A percentile compares a stretch with the other conserved stretches of the same genome.
phyloP scores from a whole-genome alignment of 768 basidiomycete species.

The Cystobasidiopsis lactophilus region DNA sequence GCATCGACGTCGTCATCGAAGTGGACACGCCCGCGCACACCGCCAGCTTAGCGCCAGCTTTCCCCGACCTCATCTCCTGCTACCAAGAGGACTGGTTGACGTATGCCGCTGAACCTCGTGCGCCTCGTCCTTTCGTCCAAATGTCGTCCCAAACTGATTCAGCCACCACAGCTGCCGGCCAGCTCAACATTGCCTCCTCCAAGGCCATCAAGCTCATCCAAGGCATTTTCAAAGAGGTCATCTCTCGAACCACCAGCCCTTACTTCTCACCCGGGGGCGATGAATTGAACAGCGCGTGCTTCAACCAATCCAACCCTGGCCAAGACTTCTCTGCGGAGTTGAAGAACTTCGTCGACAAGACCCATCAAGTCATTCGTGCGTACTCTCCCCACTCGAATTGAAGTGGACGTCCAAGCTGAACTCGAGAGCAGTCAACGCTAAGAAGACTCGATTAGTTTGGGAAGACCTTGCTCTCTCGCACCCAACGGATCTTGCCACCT shows the following conservation, averaged over 20 bases:
- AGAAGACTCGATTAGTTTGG: constrained; percentile 34
- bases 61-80: constrained; percentile 59
- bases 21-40: constrained; percentile 63
- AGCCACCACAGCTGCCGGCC: constrained; percentile 61
- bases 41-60: constrained; percentile 36
- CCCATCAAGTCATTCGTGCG: constrained; percentile 36
- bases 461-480: constrained; percentile 28
- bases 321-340: constrained; percentile 34
- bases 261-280: constrained; percentile 66
- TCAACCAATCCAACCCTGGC: constrained; percentile 21
- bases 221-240: constrained; percentile 33
- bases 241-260: constrained; percentile 31
- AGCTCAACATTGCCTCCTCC: constrained; percentile 46
- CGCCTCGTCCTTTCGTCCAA: no score
- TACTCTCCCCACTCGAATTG: no score
- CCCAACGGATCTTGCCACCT: constrained; percentile 7
- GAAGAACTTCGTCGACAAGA: constrained; percentile 37
- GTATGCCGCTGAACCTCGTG: constrained; percentile 31
- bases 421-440: no score
- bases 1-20: constrained; percentile 47
- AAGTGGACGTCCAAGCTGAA: no score
- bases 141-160: no score
- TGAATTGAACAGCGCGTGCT: constrained; percentile 37
- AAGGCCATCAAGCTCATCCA: constrained; percentile 40
- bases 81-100: constrained; percentile 20